Conservation (phyloP, 345 rosid genomes). For the Pistacia atlantica region DNA sequence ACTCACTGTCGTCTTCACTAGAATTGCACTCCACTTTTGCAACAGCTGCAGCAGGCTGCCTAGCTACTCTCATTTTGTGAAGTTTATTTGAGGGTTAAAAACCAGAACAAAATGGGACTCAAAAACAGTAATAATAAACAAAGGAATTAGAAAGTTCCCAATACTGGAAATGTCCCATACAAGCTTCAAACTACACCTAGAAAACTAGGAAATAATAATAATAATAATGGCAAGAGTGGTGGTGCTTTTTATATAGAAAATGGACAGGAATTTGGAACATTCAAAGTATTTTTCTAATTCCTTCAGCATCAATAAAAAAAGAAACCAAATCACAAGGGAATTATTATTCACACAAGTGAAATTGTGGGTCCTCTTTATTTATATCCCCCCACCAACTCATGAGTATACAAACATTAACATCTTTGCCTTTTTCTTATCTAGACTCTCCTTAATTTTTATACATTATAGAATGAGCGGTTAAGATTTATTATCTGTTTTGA, state of each 20-base stretch:
- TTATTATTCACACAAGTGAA: conserved; percentile 23
- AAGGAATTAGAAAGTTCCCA: no score
- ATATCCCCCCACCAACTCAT: conserved; percentile 10
- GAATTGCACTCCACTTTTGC: conserved; percentile 24
- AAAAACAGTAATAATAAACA: no score
- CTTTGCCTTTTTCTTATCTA: no score
- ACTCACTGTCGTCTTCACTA: conserved; percentile 46
- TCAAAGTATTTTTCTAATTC: conserved; percentile 29
- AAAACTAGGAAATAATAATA: background rate
- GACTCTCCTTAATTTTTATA: no score
- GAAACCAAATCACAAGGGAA: background rate
- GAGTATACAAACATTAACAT: background rate
- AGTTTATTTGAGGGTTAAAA: background rate
- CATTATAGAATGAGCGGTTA: no score
- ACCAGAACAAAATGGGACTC: no score
- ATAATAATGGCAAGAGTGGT: conserved; percentile 13
- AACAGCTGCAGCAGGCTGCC: conserved; percentile 1
- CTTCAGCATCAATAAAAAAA: conserved; percentile 24
- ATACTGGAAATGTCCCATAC: no score
- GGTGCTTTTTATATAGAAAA: conserved; percentile 30
- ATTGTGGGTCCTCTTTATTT: conserved; percentile 34
- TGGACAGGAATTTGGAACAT: conserved; percentile 34
- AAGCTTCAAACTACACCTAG: background rate
- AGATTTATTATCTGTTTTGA: no score
- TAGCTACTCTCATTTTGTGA: conserved; percentile 11